Conservation (phyloP, 2,329 filamentous ascomycete genomes). For the Hirsutella rhossiliensis region DNA sequence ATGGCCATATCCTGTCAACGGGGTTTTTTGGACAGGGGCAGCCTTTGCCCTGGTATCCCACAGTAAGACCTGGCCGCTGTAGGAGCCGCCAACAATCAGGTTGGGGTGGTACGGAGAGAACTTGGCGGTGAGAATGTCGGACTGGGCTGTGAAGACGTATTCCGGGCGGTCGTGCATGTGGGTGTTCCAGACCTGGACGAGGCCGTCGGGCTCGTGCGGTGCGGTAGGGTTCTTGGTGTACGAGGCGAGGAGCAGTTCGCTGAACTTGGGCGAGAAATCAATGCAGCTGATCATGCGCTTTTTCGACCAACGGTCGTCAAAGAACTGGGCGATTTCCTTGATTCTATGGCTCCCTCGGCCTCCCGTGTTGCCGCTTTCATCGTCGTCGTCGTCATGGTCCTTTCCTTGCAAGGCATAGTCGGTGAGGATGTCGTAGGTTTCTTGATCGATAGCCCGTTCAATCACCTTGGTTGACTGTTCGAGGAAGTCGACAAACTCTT, state of each 20-base stretch:
- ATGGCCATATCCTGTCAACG: conserved; percentile 86
- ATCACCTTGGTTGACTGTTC: conserved; percentile 95
- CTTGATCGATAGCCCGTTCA: conserved; percentile 85
- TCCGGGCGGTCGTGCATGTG: conserved; percentile 91
- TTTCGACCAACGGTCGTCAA: conserved; percentile 90
- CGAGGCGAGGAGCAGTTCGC: conserved; percentile 81
- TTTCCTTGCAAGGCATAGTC: conserved; percentile 81
- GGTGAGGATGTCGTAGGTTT: conserved; percentile 82
- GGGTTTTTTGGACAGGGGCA: conserved; percentile 88
- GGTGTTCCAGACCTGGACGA: conserved; percentile 94
- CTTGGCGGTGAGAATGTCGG: conserved; percentile 86
- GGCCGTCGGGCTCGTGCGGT: conserved; percentile 82
- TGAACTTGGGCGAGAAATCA: conserved; percentile 91
- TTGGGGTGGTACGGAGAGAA: conserved; percentile 99
- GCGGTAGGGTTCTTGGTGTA: conserved; percentile 97
- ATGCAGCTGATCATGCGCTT: conserved; percentile 95
- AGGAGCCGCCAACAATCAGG: conserved; percentile 88
- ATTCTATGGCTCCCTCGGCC: conserved; percentile 63
- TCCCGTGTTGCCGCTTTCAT: conserved; percentile 56
- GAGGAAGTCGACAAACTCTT: conserved; percentile 90
- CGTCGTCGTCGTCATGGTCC: conserved; percentile 70
- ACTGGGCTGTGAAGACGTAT: conserved; percentile 93
- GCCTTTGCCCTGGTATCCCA: conserved; percentile 93
- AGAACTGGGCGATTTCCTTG: conserved; percentile 86
- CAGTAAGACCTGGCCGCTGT: conserved; percentile 89